Conservation (phyloP, 805 yeast genomes). For the Sugiyamaella qingdaonensis region DNA sequence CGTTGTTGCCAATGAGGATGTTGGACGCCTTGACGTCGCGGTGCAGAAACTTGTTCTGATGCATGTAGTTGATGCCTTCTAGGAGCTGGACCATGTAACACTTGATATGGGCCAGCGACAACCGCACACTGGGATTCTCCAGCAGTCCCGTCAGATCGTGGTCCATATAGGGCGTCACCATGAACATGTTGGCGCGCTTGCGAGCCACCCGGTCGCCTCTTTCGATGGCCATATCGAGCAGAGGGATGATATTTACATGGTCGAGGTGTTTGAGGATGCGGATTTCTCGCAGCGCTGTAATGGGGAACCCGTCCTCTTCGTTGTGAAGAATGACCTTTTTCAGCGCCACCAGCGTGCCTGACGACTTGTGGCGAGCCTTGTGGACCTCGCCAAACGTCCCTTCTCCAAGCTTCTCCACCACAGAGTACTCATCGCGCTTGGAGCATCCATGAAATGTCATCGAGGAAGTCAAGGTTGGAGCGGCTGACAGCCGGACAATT, state of each 20-base stretch:
- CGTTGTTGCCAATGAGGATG: conserved; percentile 70
- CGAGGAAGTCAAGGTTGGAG: neutral
- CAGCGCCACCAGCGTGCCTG: conserved; percentile 70
- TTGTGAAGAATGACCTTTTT: conserved; percentile 78
- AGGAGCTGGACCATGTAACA: conserved; percentile 76
- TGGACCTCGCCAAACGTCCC: conserved; percentile 91
- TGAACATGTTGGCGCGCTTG: conserved; percentile 52
- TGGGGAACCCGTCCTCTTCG: conserved; percentile 76
- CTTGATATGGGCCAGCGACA: conserved; percentile 69
- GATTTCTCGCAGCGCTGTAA: conserved; percentile 92
- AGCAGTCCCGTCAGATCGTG: conserved; percentile 87
- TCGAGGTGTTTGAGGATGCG: conserved; percentile 66
- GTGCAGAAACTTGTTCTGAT: conserved; percentile 58
- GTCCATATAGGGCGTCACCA: conserved; percentile 90
- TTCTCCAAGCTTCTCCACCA: conserved; percentile 53
- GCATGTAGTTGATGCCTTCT: conserved; percentile 78
- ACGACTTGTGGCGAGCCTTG: conserved; percentile 57
- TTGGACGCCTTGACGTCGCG: conserved; percentile 97
- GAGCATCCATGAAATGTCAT: conserved; percentile 29
- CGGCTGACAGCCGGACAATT: neutral
- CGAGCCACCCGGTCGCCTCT: conserved; percentile 28
- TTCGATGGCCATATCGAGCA: conserved; percentile 74
- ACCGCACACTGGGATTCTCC: conserved; percentile 64
- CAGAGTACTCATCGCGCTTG: conserved; percentile 27
- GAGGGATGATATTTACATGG: conserved; percentile 68